Evolutionary conservation across 805 yeast species (phyloP), one percentile per base, ranked within the genome.

Genomic region (Wickerhamiella kurtzmanii): DNA sequence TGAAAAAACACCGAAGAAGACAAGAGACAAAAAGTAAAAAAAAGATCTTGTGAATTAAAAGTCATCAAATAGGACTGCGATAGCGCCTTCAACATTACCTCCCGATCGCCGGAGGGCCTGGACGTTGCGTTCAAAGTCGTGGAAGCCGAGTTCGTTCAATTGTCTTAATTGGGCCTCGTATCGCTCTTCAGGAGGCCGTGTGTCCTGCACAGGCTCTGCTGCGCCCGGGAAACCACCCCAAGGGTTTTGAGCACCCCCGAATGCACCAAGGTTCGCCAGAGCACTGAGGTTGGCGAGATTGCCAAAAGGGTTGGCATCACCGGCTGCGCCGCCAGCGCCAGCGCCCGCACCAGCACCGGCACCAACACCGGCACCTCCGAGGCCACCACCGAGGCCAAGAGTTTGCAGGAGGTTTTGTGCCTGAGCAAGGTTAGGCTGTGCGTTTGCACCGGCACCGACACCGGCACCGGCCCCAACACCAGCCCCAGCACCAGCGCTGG

Each of bases 71-170:
- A 88, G 68, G 46, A 85, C 83, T 64, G 89, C 96, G 44, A 89
- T 72, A 9, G 98, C 98, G 41, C 96, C 96, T 67, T 89, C 96
- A 21, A 89, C 96, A 52, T 88, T 84, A 6, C 98, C 98, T 32
- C 98, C 98, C 47, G 89, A 78, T 66, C 97, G 78, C 68, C 96
- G 78, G 57, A 92, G 73, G 1, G 97, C 97, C 22, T 78, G 79
- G 20, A 92, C 87, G 60, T 92, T 92, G 55, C 84, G 74, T 55
- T 89, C 97, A 61, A 89, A 89, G 55, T 89, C 96, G 55, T 76
- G 77, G 68, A 89, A 89, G 4, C 92, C 92, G 74, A 82, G 80
- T 58, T 82, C 89, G 60, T 81, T 83, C 57, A 80, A 68, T 60
- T 82, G 89, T 56, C 83, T 75, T 52, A 80, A 65, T 61, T 80